These are phyloP conservation scores for Blastocystis sp. DNA, from an alignment of 352 stramenopile species.

Conservation along the genomic window DNA sequence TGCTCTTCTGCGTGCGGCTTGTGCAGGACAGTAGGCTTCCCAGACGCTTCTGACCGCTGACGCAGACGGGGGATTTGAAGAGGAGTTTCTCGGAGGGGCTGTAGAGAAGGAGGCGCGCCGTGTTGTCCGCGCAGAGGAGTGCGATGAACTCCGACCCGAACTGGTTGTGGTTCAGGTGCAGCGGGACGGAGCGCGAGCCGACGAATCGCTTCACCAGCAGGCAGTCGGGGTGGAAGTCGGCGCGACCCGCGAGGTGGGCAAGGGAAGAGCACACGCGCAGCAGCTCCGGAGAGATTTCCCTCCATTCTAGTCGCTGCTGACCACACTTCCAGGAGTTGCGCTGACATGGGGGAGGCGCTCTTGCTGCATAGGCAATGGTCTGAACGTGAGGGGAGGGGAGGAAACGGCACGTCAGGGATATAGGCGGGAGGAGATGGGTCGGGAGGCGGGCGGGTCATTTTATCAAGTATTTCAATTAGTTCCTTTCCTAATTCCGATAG, in stretches of 20 bases:
- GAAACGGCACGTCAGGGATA: neutral
- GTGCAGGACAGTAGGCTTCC: neutral
- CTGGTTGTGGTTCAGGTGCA: slow-evolving; percentile 33
- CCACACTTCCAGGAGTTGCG: neutral
- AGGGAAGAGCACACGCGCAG: neutral
- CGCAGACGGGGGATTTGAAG: neutral
- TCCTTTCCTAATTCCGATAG: neutral
- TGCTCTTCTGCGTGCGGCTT: slow-evolving; percentile 1
- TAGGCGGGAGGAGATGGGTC: neutral
- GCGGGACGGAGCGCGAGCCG: neutral
- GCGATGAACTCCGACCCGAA: neutral
- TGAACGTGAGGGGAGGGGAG: neutral
- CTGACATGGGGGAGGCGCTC: too few relatives aligned
- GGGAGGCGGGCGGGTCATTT: neutral
- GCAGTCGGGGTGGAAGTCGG: neutral
- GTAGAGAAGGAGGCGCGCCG: neutral
- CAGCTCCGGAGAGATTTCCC: neutral
- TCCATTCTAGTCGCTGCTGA: slow-evolving; percentile 8
- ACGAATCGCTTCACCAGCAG: slow-evolving; percentile 18
- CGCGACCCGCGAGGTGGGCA: neutral
- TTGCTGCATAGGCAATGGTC: neutral
- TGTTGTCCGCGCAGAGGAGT: neutral
- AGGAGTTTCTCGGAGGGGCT: neutral
- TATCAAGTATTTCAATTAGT: neutral
- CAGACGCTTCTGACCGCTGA: neutral